These are phyloP conservation scores for Pseudoperonospora humuli DNA, from an alignment of 352 stramenopile species.

Conservation along the genomic window DNA sequence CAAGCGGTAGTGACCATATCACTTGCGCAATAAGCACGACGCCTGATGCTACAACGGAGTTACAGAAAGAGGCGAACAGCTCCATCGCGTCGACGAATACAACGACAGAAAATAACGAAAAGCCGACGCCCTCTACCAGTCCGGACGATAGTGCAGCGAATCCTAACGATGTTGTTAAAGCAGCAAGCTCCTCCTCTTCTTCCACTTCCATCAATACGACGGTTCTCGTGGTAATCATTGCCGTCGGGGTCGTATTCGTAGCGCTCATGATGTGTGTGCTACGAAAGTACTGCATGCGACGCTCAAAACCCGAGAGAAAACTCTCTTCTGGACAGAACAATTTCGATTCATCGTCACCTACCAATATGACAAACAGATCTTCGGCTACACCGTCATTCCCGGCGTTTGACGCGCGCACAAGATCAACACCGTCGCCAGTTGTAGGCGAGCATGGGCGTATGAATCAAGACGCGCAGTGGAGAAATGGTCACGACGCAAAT, in stretches of 20 bases:
- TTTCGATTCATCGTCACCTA: constrained; percentile 17
- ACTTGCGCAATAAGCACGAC: constrained; percentile 15
- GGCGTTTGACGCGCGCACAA: constrained; percentile 22
- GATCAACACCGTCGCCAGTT: constrained; percentile 12
- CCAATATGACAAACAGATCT: constrained; percentile 14
- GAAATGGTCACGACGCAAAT: constrained; percentile 2
- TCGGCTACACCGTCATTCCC: constrained; percentile 23
- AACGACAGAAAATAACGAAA: constrained; percentile 12
- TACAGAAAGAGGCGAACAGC: constrained; percentile 8
- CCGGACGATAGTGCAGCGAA: constrained; percentile 2
- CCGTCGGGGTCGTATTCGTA: constrained; percentile 26
- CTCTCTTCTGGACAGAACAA: constrained; percentile 6
- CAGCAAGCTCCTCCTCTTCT: constrained; percentile 2
- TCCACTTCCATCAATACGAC: constrained; percentile 16
- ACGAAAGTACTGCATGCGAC: constrained; percentile 18
- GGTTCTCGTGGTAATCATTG: constrained; percentile 21
- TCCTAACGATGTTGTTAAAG: not conserved
- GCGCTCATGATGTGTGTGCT: constrained; percentile 23
- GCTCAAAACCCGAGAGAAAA: constrained; percentile 10
- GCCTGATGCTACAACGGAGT: not conserved
- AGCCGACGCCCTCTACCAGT: not conserved
- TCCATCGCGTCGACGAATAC: constrained; percentile 6
- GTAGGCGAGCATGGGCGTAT: not conserved
- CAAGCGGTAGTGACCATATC: constrained; percentile 19
- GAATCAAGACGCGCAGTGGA: not conserved